These are phyloP conservation scores for Cystobasidium slooffiae DNA, from an alignment of 1,284 basidiomycete species.

Conservation along the genomic window DNA sequence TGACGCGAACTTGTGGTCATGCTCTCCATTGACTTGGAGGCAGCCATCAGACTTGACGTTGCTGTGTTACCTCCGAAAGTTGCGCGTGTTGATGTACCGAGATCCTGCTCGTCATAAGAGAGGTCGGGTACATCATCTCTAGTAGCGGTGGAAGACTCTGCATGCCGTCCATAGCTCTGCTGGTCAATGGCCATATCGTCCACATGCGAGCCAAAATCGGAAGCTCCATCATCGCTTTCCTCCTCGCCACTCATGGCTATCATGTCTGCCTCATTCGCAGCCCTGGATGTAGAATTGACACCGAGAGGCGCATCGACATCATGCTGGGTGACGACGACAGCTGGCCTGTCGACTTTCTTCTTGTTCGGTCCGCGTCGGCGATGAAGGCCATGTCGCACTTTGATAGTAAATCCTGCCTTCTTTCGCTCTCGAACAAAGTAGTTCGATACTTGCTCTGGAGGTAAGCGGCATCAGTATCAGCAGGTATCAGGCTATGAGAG, in stretches of 20 bases:
- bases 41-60: background rate
- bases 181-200: conserved; percentile 7
- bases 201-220: background rate
- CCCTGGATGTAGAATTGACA: background rate
- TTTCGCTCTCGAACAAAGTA: conserved; percentile 44
- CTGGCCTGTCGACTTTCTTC: conserved; percentile 8
- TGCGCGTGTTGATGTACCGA: background rate
- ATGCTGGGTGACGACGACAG: conserved; percentile 25
- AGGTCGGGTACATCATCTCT: conserved; percentile 39
- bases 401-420: conserved; percentile 41
- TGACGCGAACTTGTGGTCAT: conserved; percentile 18
- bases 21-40: conserved; percentile 16
- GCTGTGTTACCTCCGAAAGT: background rate
- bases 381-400: conserved; percentile 38
- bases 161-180: background rate
- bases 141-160: background rate
- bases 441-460: conserved; percentile 42
- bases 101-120: conserved; percentile 34
- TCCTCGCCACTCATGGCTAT: conserved; percentile 19
- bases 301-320: conserved; percentile 2
- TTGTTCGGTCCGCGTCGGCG: conserved; percentile 12
- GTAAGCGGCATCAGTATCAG: background rate
- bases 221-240: conserved; percentile 15
- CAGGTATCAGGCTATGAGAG: background rate
- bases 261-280: conserved; percentile 9